phyloP scores from a whole-genome alignment of 177 flowering plant species.

The Vitis hybrid region DNA sequence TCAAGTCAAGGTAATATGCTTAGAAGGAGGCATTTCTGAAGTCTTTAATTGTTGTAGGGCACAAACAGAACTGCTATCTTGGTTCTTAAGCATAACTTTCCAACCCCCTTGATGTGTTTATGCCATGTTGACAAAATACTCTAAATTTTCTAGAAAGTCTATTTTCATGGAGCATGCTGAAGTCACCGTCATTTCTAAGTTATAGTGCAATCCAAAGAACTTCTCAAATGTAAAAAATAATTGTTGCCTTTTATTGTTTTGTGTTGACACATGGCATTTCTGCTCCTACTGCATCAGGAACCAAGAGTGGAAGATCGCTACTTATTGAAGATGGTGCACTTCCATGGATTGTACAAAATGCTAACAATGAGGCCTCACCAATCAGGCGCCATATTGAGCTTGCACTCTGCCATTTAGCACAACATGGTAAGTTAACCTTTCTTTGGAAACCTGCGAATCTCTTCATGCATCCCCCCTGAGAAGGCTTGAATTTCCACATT shows the following conservation, averaged over 20 bases:
- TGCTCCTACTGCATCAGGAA: slow-evolving; percentile 40
- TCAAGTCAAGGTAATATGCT: slow-evolving; percentile 66
- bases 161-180: neutral
- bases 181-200: neutral
- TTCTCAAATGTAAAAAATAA: neutral
- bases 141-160: neutral
- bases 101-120: neutral
- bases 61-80: no score
- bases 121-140: neutral
- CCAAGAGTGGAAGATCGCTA: slow-evolving; percentile 70
- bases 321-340: slow-evolving; percentile 92
- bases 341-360: slow-evolving; percentile 93
- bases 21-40: no score
- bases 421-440: slow-evolving; percentile 57
- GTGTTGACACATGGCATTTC: neutral
- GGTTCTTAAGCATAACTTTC: neutral
- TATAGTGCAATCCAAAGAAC: neutral
- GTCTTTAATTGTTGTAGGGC: neutral
- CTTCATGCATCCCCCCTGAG: neutral
- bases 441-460: neutral
- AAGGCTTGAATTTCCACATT: slow-evolving; percentile 1
- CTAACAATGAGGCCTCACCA: slow-evolving; percentile 84
- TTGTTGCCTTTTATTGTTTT: neutral
- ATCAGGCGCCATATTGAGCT: slow-evolving; percentile 92
- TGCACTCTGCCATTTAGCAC: slow-evolving; percentile 97